Percentiles rank a stretch among this genome's conserved stretches.
Conservation (phyloP, 371 early-diverging fungal species). For the Rhizopus arrhizus region DNA sequence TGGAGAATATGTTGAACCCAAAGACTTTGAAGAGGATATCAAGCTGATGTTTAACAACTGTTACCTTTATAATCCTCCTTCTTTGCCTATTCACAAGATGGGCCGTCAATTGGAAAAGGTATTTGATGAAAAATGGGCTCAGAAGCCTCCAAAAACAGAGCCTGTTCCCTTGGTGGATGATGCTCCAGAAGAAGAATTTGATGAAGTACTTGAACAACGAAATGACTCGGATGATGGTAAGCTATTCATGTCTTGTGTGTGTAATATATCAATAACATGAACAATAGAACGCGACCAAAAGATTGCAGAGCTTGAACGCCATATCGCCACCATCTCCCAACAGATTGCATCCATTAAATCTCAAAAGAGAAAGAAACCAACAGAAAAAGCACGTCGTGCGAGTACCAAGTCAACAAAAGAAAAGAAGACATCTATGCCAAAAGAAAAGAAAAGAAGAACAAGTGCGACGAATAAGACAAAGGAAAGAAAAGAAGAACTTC, state of each 20-base stretch:
- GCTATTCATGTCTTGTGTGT: slow-evolving; percentile 19
- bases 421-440: slow-evolving; percentile 18
- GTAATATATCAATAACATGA: neutral
- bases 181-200: slow-evolving; percentile 13
- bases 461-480: slow-evolving; percentile 20
- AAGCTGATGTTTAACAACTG: slow-evolving; percentile 94
- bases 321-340: slow-evolving; percentile 64
- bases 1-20: slow-evolving; percentile 71
- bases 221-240: slow-evolving; percentile 46
- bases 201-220: slow-evolving; percentile 25
- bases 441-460: slow-evolving; percentile 29
- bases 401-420: slow-evolving; percentile 25
- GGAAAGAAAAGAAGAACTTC: slow-evolving; percentile 34
- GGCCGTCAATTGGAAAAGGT: slow-evolving; percentile 78
- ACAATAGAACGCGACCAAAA: slow-evolving; percentile 47
- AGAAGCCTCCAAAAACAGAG: slow-evolving; percentile 50
- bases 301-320: slow-evolving; percentile 66
- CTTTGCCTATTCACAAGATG: slow-evolving; percentile 85
- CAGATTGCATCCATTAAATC: slow-evolving; percentile 69
- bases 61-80: slow-evolving; percentile 89
- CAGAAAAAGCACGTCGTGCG: slow-evolving; percentile 32
- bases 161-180: slow-evolving; percentile 18
- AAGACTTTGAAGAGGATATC: slow-evolving; percentile 85
- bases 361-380: slow-evolving; percentile 57
- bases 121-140: slow-evolving; percentile 87